These are phyloP conservation scores for Achaetomium macrosporum DNA, from an alignment of 2,329 filamentous ascomycete genomes.

Conservation along the genomic window DNA sequence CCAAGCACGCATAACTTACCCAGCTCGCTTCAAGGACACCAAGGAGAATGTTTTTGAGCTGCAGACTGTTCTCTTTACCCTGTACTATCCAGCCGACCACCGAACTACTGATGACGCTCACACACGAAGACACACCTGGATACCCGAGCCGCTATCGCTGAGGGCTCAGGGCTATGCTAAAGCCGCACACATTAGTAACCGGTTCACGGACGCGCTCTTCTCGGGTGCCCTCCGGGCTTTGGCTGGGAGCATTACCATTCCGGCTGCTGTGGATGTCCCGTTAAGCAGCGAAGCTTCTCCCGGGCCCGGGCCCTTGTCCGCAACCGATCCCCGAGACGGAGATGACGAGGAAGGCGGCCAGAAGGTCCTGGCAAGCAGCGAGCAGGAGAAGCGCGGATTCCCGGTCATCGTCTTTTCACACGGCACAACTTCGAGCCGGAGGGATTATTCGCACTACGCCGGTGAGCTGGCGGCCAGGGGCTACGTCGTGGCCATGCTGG, in stretches of 20 bases:
- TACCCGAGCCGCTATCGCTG: constrained; percentile 38
- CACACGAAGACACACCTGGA: constrained; percentile 37
- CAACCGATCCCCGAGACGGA: constrained; percentile 21
- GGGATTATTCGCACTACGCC: constrained; percentile 47
- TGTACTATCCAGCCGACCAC: constrained; percentile 42
- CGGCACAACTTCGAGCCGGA: constrained; percentile 44
- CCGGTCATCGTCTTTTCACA: constrained; percentile 48
- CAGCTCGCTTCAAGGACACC: constrained; percentile 33
- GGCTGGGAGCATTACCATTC: constrained; percentile 41
- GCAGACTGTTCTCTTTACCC: constrained; percentile 43
- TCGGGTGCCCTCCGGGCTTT: constrained; percentile 38
- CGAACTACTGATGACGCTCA: constrained; percentile 11
- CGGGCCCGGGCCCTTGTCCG: not conserved
- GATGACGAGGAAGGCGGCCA: constrained; percentile 17
- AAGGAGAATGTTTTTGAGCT: constrained; percentile 39
- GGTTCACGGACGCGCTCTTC: constrained; percentile 38
- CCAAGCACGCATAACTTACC: constrained; percentile 29
- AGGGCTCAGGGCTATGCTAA: constrained; percentile 43
- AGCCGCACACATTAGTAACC: constrained; percentile 39
- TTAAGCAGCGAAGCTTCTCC: constrained; percentile 25
- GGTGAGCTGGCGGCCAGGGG: constrained; percentile 46
- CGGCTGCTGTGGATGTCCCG: constrained; percentile 42
- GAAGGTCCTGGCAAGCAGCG: constrained; percentile 21
- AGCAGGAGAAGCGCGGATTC: constrained; percentile 22
- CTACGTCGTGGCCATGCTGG: constrained; percentile 43